Evolutionary conservation across 495 filamentous ascomycete genomes (phyloP), one percentile per base, ranked within the genome.

Genomic region (Jackrogersella minutella): DNA sequence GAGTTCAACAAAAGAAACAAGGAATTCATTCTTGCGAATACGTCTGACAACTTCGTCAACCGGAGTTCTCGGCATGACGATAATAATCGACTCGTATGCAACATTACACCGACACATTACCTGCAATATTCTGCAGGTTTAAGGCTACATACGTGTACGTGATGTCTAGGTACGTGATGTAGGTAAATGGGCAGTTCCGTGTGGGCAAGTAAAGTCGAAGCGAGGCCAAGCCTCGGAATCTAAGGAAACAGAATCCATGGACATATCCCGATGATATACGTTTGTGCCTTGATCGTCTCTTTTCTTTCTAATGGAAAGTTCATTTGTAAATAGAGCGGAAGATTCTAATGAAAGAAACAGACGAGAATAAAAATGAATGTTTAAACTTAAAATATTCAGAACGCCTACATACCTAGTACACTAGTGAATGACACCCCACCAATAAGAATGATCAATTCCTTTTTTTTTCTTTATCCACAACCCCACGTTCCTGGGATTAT

Each of bases 81-180:
- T 5, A 31, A 53, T 10, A 54, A 37, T 54, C 47, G 47, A 55
- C 47, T 30, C 37, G n/a, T 43, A 53, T 37, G n/a, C 31, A 21
- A 47, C 22, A 40, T 37, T 37, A 10, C 41, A 21, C 33, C 55
- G 59, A 55, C 10, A 52, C 24, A 52, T 52, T 13, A 17, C 30
- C 26, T 51, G 26, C 34, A 10, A n/a, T 24, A 53, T 31, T 31
- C 34, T 43, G 37, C n/a, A 33, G 13, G 24, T 19, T 43, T 0
- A 14, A 17, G 17, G 37, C 13, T 41, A 19, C 22, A 41, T 26
- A 31, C 3, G 17, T 28, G 47, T 19, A 13, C 24, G 21, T 10
- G 21, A 14, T 37, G 3, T 37, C n/a, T 37, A 13, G 4, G n/a
- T 14, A 11, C 9, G n/a, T 37, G 34, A 34, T 26, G 36, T 26